Conservation (phyloP, 495 filamentous ascomycete species). For the Daldinia caldariorum region DNA sequence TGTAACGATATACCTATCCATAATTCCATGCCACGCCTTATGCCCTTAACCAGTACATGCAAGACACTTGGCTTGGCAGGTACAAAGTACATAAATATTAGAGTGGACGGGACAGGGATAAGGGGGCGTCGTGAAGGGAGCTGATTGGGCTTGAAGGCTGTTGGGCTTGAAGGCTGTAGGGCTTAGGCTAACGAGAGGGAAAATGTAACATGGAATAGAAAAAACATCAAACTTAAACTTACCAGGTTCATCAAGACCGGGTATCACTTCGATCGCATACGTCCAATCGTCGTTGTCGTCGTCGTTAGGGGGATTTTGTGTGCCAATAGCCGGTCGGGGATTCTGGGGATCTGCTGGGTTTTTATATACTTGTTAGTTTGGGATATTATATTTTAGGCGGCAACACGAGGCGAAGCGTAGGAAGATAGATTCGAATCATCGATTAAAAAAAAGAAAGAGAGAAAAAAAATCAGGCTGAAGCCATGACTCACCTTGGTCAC, state of each 20-base stretch:
- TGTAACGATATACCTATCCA: too few relatives aligned
- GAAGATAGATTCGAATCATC: constrained; percentile 17
- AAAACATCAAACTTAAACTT: constrained; percentile 12
- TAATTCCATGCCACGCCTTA: too few relatives aligned
- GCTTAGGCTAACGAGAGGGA: background rate
- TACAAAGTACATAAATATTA: background rate
- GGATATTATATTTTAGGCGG: constrained; percentile 27
- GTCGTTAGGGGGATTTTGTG: too few relatives aligned
- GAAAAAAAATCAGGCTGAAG: constrained; percentile 42
- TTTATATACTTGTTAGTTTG: constrained; percentile 27
- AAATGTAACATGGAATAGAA: constrained; percentile 1
- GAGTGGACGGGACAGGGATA: background rate
- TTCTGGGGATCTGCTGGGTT: constrained; percentile 1
- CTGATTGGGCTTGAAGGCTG: background rate
- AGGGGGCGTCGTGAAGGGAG: background rate
- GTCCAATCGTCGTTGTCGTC: constrained; percentile 21
- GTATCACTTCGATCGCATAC: constrained; percentile 35
- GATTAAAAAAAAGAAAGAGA: too few relatives aligned
- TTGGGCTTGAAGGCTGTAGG: background rate
- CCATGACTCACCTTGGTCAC: constrained; percentile 31
- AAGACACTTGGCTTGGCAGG: constrained; percentile 4
- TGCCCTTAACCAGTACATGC: background rate
- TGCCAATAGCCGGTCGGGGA: too few relatives aligned
- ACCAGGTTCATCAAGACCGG: constrained; percentile 22
- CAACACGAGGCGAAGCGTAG: constrained; percentile 31